Base-by-base conservation (phyloP, 768 basidiomycete genomes). In the Podaxis carcinomalis region DNA sequence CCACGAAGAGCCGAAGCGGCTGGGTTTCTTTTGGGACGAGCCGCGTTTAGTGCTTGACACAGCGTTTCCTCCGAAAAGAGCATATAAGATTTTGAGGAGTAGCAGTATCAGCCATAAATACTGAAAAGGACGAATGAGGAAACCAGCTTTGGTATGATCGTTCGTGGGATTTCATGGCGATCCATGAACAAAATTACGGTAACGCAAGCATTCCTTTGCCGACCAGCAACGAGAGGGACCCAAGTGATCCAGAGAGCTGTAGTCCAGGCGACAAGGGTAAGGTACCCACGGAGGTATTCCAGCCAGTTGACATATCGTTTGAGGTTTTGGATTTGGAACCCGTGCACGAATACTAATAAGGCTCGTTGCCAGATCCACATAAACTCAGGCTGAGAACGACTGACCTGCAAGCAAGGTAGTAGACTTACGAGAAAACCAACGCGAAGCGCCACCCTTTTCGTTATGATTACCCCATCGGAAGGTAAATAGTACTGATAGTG, bases 301-400 rank as follows among this genome's bases (percentile, higher is more conserved):
- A 57, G 42, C 56, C 56, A 57, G 25, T 57, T 57, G 44, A 57
- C 56, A 47, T 57, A 57, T 23, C 56, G 56, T 36, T 57, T 57
- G 9, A 57, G 44, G 4, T n/a, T 47, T 7, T 32, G 49, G n/a
- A 32, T 6, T 13, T n/a, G 19, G 21, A 57, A 21, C 10, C 11
- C 19, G 28, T 57, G 42, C 16, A 57, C 56, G 10, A 57, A 36
- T 3, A 36, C 0, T 5, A 57, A 25, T 14, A 57, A 1, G 42
- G 47, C 10, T 21, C 19, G 35, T 23, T 57, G 56, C n/a, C 28
- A 46, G 19, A 54, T 10, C 52, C 52, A 54, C 9, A 37, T 54
- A 36, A 3, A 39, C 21, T 40, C 25, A 53, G 16, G 35, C 13
- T 54, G 35, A 54, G 52, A 0, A 11, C 5, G 27, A 16, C n/a